Conservation (phyloP, 495 filamentous ascomycete genomes). For the Extremus antarcticus region DNA sequence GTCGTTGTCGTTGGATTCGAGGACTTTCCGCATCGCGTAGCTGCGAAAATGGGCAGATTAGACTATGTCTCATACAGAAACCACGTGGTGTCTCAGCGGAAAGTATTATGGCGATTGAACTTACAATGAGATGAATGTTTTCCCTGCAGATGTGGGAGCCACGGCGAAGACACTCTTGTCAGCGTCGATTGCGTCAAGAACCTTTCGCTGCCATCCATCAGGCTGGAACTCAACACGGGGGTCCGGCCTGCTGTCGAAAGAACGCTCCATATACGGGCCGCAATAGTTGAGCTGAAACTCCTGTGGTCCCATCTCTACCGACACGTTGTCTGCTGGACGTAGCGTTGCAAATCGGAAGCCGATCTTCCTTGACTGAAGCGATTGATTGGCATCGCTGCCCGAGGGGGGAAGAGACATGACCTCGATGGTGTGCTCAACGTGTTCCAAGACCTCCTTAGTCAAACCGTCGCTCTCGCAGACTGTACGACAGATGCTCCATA, state of each 20-base stretch:
- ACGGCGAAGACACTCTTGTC: conserved; percentile 61
- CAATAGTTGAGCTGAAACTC: conserved; percentile 58
- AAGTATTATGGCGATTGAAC: too few species aligned
- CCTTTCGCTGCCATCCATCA: conserved; percentile 64
- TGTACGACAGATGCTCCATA: conserved; percentile 18
- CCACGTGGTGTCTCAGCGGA: too few species aligned
- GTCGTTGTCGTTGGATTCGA: conserved; percentile 53
- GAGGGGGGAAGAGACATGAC: conserved; percentile 27
- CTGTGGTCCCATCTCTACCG: conserved; percentile 23
- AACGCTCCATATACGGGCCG: conserved; percentile 64
- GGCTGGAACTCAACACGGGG: conserved; percentile 56
- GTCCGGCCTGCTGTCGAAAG: conserved; percentile 56
- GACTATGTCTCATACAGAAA: too few species aligned
- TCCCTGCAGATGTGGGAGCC: conserved; percentile 63
- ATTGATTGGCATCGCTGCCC: conserved; percentile 3
- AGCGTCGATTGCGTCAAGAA: conserved; percentile 61
- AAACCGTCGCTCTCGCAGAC: conserved; percentile 20
- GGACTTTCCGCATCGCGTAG: conserved; percentile 70
- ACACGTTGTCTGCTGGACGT: conserved; percentile 13
- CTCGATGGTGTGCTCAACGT: conserved; percentile 21
- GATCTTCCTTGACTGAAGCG: conserved; percentile 24
- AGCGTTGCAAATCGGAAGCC: conserved; percentile 31
- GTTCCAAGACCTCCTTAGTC: conserved; percentile 27
- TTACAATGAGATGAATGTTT: conserved; percentile 54
- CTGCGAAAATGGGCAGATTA: too few species aligned